Percentiles rank a stretch among this genome's conserved stretches.
These are phyloP conservation scores for Fabrea salina DNA, from an alignment of 169 alveolate species.

Conservation along the genomic window DNA sequence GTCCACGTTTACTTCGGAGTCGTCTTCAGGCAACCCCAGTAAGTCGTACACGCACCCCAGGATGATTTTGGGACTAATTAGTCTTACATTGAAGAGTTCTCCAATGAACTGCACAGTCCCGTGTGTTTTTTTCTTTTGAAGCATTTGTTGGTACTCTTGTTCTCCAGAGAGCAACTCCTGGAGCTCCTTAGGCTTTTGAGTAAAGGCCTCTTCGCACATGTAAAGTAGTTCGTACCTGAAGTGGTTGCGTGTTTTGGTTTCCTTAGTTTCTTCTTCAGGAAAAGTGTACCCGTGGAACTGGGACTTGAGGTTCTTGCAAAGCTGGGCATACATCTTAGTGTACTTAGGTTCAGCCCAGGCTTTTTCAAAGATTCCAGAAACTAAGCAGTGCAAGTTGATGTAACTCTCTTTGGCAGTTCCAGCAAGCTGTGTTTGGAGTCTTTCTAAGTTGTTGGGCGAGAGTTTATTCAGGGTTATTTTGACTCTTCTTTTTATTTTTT, in stretches of 20 bases:
- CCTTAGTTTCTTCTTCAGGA: neutral
- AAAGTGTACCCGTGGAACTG: neutral
- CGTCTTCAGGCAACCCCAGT: neutral
- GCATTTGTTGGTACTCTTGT: neutral
- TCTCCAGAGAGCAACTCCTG: neutral
- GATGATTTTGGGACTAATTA: neutral
- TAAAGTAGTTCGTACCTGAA: neutral
- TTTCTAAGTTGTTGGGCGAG: slow-evolving; percentile 1
- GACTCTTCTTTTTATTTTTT: neutral
- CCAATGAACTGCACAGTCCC: slow-evolving; percentile 17
- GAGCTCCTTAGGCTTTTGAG: neutral
- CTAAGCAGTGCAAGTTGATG: neutral
- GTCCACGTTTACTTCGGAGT: neutral
- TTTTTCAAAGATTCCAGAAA: slow-evolving; percentile 18
- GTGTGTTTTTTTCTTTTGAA: neutral
- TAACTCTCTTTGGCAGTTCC: neutral
- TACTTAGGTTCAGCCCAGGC: slow-evolving; percentile 18
- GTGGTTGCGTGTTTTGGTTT: neutral
- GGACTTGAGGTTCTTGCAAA: neutral
- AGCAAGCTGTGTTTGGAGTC: neutral
- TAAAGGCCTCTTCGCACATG: neutral
- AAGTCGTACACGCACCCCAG: neutral
- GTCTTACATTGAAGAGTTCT: slow-evolving; percentile 18
- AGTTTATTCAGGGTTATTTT: slow-evolving; percentile 20
- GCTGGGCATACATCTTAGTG: slow-evolving; percentile 20